phyloP scores from a whole-genome alignment of 192 early-diverging fungal genomes.

The Coemansia sp. region DNA sequence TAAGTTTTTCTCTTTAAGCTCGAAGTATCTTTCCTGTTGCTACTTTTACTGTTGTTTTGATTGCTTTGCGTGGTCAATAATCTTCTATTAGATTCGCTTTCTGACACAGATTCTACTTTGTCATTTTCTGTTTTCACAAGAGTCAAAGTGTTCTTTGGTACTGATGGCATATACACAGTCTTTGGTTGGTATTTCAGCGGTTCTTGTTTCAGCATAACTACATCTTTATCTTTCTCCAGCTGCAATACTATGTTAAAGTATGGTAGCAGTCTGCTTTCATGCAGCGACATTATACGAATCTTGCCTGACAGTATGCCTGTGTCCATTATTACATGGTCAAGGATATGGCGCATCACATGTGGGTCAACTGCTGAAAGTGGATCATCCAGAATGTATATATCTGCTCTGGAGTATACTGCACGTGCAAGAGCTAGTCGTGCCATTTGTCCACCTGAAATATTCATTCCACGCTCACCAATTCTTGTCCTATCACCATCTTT shows the following conservation, averaged over 20 bases:
- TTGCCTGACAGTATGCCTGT: conserved; percentile 64
- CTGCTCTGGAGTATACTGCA: conserved; percentile 22
- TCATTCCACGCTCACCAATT: too few relatives aligned
- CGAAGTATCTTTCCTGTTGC: background rate
- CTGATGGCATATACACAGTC: background rate
- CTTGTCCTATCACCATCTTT: too few relatives aligned
- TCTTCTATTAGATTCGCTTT: too few relatives aligned
- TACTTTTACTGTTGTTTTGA: too few relatives aligned
- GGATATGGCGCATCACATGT: conserved; percentile 66
- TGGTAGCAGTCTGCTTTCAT: conserved; percentile 39
- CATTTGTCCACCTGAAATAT: too few relatives aligned
- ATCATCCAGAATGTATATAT: conserved; percentile 83
- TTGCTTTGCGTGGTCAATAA: too few relatives aligned
- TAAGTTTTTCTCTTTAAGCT: background rate
- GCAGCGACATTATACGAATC: conserved; percentile 82
- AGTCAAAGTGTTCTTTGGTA: background rate
- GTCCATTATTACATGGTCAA: conserved; percentile 59
- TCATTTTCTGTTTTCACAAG: background rate
- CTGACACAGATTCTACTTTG: too few relatives aligned
- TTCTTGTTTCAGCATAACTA: background rate
- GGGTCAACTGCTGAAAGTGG: conserved; percentile 86
- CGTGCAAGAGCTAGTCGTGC: too few relatives aligned
- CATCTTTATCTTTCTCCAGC: conserved; percentile 62
- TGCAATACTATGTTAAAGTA: conserved; percentile 68
- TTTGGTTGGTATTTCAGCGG: too few relatives aligned